Conservation (phyloP, 2,329 filamentous ascomycete genomes). For the Fusarium anguioides region DNA sequence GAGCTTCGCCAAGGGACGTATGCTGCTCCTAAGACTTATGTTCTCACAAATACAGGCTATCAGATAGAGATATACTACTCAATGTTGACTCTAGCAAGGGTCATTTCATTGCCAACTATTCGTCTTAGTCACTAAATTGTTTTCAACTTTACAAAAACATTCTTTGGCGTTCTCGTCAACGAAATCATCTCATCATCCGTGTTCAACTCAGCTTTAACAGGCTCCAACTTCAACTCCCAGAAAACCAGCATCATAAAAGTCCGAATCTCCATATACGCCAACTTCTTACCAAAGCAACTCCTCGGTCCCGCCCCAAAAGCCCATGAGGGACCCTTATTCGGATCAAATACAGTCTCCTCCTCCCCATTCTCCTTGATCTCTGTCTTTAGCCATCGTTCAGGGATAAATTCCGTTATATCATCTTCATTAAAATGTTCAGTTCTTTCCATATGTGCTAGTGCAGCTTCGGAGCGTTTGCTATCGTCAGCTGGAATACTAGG, state of each 20-base stretch:
- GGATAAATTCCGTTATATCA: slow-evolving; percentile 46
- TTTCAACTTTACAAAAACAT: slow-evolving; percentile 15
- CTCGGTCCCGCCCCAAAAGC: slow-evolving; percentile 36
- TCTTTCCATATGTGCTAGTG: neutral
- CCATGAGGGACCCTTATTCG: slow-evolving; percentile 19
- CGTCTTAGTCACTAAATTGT: neutral
- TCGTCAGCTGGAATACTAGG: slow-evolving; percentile 33
- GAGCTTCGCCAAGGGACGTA: too few species aligned
- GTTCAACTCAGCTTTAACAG: slow-evolving; percentile 1
- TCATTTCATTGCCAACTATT: too few species aligned
- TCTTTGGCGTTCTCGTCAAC: slow-evolving; percentile 21
- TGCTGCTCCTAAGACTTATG: too few species aligned
- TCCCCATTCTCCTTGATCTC: neutral
- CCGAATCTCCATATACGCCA: slow-evolving; percentile 30
- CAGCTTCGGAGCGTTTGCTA: slow-evolving; percentile 15
- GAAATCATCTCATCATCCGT: slow-evolving; percentile 17
- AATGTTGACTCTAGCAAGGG: too few species aligned
- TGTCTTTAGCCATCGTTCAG: slow-evolving; percentile 52
- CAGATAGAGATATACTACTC: too few species aligned
- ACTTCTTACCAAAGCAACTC: slow-evolving; percentile 35
- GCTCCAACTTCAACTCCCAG: slow-evolving; percentile 17
- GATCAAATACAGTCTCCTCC: slow-evolving; percentile 25
- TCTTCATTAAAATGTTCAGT: slow-evolving; percentile 38
- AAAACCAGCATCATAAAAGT: slow-evolving; percentile 20
- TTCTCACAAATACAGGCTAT: too few species aligned